Percentiles rank a stretch among this genome's conserved stretches.
Conservation (phyloP, 2,329 filamentous ascomycete genomes). For the Pseudogymnoascus sp. region DNA sequence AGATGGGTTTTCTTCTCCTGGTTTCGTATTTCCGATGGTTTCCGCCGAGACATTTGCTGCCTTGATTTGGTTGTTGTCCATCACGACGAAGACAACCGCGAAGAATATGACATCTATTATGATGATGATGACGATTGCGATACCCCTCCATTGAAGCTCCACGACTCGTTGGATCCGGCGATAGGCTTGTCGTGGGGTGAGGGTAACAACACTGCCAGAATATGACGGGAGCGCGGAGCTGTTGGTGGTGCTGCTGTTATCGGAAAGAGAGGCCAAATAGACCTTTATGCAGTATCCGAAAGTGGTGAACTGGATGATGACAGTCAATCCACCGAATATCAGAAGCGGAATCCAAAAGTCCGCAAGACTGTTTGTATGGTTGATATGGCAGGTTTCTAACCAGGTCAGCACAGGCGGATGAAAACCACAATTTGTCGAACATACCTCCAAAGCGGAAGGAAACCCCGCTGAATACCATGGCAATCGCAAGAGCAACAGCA, state of each 20-base stretch:
- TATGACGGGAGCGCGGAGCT: constrained; percentile 68
- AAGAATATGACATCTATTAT: constrained; percentile 91
- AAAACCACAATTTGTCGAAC: not conserved
- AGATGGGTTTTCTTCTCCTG: not conserved
- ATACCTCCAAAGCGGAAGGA: constrained; percentile 86
- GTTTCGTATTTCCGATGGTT: too few species aligned
- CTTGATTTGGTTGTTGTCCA: constrained; percentile 63
- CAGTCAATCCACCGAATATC: constrained; percentile 65
- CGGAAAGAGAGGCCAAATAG: constrained; percentile 75
- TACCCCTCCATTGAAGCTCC: constrained; percentile 88
- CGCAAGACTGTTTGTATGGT: constrained; percentile 72
- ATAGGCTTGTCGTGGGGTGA: constrained; percentile 81
- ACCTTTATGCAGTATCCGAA: constrained; percentile 92
- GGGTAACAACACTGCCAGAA: constrained; percentile 59
- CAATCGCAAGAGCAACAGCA: constrained; percentile 63
- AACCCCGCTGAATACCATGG: constrained; percentile 78
- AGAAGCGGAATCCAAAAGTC: constrained; percentile 88
- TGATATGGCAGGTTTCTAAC: constrained; percentile 86
- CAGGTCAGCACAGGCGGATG: constrained; percentile 55
- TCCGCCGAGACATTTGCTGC: constrained; percentile 39
- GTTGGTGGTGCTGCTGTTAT: constrained; percentile 62
- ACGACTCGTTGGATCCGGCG: constrained; percentile 79
- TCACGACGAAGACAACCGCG: constrained; percentile 78
- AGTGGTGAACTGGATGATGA: constrained; percentile 75
- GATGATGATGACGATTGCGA: constrained; percentile 82